These are phyloP conservation scores for Acorus calamus DNA, from an alignment of 106 monocot species.

Conservation along the genomic window DNA sequence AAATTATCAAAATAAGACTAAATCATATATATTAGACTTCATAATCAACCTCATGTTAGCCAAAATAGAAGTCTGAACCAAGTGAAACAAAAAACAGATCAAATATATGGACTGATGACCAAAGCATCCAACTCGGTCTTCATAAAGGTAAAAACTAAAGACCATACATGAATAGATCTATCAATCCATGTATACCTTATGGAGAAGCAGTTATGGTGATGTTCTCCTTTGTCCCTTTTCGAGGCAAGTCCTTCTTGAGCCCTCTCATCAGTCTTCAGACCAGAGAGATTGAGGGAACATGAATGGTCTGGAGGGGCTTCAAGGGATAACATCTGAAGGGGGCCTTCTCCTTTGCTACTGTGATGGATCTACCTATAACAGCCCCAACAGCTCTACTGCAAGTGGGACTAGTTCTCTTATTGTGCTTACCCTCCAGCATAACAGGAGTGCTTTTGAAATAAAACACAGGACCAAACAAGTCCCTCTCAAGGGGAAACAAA, in stretches of 20 bases:
- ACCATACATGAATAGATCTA: background rate
- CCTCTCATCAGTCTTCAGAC: constrained; percentile 35
- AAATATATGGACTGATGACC: too few species aligned
- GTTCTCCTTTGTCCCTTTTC: constrained; percentile 13
- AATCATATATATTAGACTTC: too few species aligned
- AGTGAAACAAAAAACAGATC: too few species aligned
- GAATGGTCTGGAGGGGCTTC: constrained; percentile 42
- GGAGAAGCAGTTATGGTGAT: constrained; percentile 51
- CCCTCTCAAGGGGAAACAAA: constrained; percentile 1
- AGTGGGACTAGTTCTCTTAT: constrained; percentile 37
- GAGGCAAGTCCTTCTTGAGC: constrained; percentile 17
- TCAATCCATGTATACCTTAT: constrained; percentile 37
- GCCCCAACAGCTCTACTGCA: constrained; percentile 55
- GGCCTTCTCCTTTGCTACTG: constrained; percentile 29
- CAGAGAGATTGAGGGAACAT: constrained; percentile 18
- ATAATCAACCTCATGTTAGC: too few species aligned
- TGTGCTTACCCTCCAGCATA: constrained; percentile 62
- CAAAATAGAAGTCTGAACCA: too few species aligned
- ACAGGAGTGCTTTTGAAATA: constrained; percentile 26
- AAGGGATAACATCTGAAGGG: constrained; percentile 88
- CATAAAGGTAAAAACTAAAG: too few species aligned
- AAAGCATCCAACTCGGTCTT: too few species aligned
- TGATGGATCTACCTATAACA: constrained; percentile 4
- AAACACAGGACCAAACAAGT: background rate
- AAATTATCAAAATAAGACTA: too few species aligned